These are phyloP conservation scores for Fusarium humuli DNA, from an alignment of 2,329 filamentous ascomycete genomes.

Conservation along the genomic window DNA sequence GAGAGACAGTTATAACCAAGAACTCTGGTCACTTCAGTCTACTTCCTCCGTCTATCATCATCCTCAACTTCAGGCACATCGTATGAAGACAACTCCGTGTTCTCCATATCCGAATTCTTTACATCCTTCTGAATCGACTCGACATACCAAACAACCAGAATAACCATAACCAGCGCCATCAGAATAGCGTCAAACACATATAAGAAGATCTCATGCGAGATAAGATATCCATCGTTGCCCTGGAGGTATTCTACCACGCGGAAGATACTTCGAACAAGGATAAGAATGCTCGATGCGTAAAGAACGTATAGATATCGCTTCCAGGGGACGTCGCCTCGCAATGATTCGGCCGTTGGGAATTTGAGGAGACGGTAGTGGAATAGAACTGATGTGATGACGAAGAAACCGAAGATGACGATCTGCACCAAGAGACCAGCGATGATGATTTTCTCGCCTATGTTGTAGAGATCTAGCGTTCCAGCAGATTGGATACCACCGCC, in stretches of 20 bases:
- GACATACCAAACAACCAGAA: slow-evolving; percentile 14
- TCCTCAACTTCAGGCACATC: neutral
- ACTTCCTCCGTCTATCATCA: neutral
- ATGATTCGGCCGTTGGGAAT: neutral
- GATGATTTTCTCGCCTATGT: slow-evolving; percentile 16
- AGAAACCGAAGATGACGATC: slow-evolving; percentile 13
- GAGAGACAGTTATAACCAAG: too few relatives aligned
- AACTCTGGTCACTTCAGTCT: too few relatives aligned
- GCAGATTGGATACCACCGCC: slow-evolving; percentile 16
- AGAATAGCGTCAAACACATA: slow-evolving; percentile 18
- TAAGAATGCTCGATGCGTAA: slow-evolving; percentile 12
- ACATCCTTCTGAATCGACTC: neutral
- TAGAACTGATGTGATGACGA: slow-evolving; percentile 9
- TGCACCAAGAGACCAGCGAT: slow-evolving; percentile 9
- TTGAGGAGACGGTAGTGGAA: slow-evolving; percentile 1
- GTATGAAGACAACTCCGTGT: neutral
- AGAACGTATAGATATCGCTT: slow-evolving; percentile 14
- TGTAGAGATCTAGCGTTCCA: neutral
- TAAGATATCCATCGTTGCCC: slow-evolving; percentile 7
- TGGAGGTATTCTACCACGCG: slow-evolving; percentile 11
- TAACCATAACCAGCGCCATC: slow-evolving; percentile 10
- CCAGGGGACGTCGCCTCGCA: neutral
- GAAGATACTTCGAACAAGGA: slow-evolving; percentile 18
- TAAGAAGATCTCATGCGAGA: slow-evolving; percentile 7
- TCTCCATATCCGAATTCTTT: neutral